These are phyloP conservation scores for Aspergillus novoparasiticus DNA, from an alignment of 2,329 filamentous ascomycete genomes.

Conservation along the genomic window DNA sequence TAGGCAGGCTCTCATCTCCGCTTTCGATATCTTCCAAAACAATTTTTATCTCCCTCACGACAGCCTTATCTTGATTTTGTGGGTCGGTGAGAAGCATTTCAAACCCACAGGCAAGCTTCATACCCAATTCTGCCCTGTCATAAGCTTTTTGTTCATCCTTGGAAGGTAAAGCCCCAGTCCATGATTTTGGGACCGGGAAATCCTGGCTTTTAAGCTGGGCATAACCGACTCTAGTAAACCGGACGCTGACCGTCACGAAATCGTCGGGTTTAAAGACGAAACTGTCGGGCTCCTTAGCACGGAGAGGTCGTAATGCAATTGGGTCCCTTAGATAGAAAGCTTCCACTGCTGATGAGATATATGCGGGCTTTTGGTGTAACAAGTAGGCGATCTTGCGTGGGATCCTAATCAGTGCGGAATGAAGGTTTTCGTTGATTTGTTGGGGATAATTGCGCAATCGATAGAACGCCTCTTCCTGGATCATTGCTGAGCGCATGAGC, in stretches of 20 bases:
- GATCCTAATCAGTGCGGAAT: conserved; percentile 71
- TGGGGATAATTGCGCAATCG: conserved; percentile 79
- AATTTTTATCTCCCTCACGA: conserved; percentile 74
- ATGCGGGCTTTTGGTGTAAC: conserved; percentile 71
- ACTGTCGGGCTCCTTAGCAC: conserved; percentile 55
- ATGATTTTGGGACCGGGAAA: conserved; percentile 67
- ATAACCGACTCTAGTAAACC: conserved; percentile 85
- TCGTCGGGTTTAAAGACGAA: conserved; percentile 75
- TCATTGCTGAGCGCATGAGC: conserved; percentile 70
- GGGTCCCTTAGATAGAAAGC: conserved; percentile 91
- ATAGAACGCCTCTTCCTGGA: conserved; percentile 91
- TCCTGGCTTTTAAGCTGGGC: conserved; percentile 87
- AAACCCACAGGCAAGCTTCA: conserved; percentile 88
- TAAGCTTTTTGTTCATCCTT: conserved; percentile 48
- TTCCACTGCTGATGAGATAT: conserved; percentile 82
- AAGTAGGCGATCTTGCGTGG: conserved; percentile 82
- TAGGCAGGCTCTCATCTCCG: conserved; percentile 72
- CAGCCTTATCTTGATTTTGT: conserved; percentile 67
- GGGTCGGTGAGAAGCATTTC: conserved; percentile 78
- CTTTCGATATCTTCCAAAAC: conserved; percentile 74
- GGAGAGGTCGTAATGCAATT: conserved; percentile 69
- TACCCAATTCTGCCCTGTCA: conserved; percentile 67
- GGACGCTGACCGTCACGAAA: conserved; percentile 75
- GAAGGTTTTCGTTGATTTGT: conserved; percentile 73
- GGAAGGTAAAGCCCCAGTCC: conserved; percentile 48